These are phyloP conservation scores for Mycena citricolor DNA, from an alignment of 1,284 basidiomycete genomes.

Conservation along the genomic window DNA sequence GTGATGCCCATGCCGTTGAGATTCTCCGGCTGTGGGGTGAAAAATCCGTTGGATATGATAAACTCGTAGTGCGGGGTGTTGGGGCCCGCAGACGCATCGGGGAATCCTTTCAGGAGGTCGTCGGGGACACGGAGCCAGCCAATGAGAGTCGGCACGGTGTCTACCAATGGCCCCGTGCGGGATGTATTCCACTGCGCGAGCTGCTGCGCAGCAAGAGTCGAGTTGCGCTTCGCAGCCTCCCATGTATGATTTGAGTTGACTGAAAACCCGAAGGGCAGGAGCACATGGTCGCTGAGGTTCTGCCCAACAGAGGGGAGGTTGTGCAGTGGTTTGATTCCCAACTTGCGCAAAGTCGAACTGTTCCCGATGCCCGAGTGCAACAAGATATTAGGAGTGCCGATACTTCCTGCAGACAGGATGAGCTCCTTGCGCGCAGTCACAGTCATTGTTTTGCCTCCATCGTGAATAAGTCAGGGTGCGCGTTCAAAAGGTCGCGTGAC, in stretches of 20 bases:
- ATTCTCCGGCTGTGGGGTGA: background rate
- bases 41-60: conserved; percentile 7
- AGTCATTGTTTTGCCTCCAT: conserved; percentile 4
- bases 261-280: background rate
- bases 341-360: conserved; percentile 25
- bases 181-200: conserved; percentile 7
- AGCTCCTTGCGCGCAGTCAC: conserved; percentile 30
- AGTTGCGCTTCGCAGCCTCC: conserved; percentile 26
- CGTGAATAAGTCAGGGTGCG: background rate
- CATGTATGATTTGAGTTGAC: conserved; percentile 27
- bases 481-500: no score
- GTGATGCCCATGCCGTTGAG: conserved; percentile 6
- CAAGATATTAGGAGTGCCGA: conserved; percentile 37
- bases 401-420: conserved; percentile 33
- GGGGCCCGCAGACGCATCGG: conserved; percentile 2
- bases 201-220: conserved; percentile 15
- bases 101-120: conserved; percentile 11
- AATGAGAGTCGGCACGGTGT: background rate
- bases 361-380: conserved; percentile 42
- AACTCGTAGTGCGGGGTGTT: conserved; percentile 7
- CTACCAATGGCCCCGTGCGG: conserved; percentile 8
- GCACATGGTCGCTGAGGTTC: conserved; percentile 41
- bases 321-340: conserved; percentile 33
- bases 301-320: conserved; percentile 37
- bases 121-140: conserved; percentile 13